A percentile compares a stretch with the other conserved stretches of the same genome.
phyloP scores from a whole-genome alignment of 768 basidiomycete species.

The Lentinula aciculospora region DNA sequence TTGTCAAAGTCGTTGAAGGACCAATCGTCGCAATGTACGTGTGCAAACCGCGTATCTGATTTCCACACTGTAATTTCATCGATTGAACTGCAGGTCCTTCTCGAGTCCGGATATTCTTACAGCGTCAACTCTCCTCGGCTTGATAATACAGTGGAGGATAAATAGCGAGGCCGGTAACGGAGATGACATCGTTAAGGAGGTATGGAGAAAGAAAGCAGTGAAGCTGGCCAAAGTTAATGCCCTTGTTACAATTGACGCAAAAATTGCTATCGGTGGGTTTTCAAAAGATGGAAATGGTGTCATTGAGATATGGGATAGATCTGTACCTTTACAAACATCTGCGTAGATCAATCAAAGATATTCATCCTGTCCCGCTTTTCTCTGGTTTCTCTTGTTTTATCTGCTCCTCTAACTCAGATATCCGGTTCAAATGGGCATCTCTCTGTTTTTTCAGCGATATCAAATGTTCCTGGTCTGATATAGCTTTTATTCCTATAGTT shows the following conservation, averaged over 20 bases:
- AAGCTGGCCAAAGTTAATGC: slow-evolving; percentile 62
- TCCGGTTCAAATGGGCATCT: slow-evolving; percentile 46
- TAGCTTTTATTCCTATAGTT: slow-evolving; percentile 43
- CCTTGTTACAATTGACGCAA: slow-evolving; percentile 39
- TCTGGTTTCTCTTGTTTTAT: slow-evolving; percentile 26
- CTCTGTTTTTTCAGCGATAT: slow-evolving; percentile 51
- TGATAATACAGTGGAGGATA: slow-evolving; percentile 44
- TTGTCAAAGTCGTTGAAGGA: slow-evolving; percentile 55
- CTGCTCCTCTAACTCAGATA: slow-evolving; percentile 50
- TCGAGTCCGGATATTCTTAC: slow-evolving; percentile 37
- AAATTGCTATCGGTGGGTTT: slow-evolving; percentile 60
- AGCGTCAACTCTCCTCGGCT: slow-evolving; percentile 59
- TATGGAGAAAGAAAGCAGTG: slow-evolving; percentile 40
- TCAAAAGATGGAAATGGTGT: slow-evolving; percentile 50
- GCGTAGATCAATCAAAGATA: neutral
- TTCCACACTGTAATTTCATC: neutral
- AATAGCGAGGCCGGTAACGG: slow-evolving; percentile 29
- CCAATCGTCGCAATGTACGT: slow-evolving; percentile 69
- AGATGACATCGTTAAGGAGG: slow-evolving; percentile 32
- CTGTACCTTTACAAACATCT: neutral
- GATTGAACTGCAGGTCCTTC: slow-evolving; percentile 38
- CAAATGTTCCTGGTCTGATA: slow-evolving; percentile 75
- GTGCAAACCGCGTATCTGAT: neutral
- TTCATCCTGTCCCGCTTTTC: neutral
- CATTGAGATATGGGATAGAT: slow-evolving; percentile 55